Evolutionary conservation across 257 asterid genomes (phyloP), one percentile per base, ranked within the genome.

Genomic region (Lantana camara): DNA sequence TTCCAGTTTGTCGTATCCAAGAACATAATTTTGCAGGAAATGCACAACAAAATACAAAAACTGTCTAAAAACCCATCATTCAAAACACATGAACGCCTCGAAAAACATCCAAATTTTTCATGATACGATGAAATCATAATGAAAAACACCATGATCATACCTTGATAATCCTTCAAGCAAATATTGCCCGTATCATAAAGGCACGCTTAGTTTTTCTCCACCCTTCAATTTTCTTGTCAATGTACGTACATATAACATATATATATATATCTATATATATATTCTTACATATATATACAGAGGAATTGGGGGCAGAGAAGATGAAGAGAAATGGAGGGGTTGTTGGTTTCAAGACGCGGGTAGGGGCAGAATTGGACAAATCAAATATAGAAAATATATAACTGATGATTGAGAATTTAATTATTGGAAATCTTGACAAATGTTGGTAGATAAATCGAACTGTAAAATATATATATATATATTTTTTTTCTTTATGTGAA

Each of bases 291-390:
- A 68, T 50, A 49, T 57, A 72, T 74, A 66, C 19, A 56, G 73
- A 67, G 42, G 49, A 72, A 71, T 55, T 27, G 32, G 32, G 70
- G 75, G 63, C 62, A 54, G 50, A 42, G 80, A 52, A 76, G 74
- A 56, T 59, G 73, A 61, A 60, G 80, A 52, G 79, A 63, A 68
- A 67, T 77, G 86, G 69, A 61, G 81, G 58, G 80, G 47, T 60
- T 71, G 79, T 61, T 74, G 80, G 75, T 64, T 75, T 77, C 83
- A 58, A 69, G 66, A 67, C 60, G 57, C 51, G 70, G 49, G 73
- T 37, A 62, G 76, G 77, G 75, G 72, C 66, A 64, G 77, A 77
- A 69, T 53, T 51, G 68, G 72, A 60, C 50, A 73, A 75, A 71
- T 24, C 40, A 20, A 60, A 62, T 10, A 34, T 64, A 61, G 21